Percentiles rank a stretch among this genome's conserved stretches.
Conservation (phyloP, 176 grass and related monocot species). For the Guadua angustifolia region DNA sequence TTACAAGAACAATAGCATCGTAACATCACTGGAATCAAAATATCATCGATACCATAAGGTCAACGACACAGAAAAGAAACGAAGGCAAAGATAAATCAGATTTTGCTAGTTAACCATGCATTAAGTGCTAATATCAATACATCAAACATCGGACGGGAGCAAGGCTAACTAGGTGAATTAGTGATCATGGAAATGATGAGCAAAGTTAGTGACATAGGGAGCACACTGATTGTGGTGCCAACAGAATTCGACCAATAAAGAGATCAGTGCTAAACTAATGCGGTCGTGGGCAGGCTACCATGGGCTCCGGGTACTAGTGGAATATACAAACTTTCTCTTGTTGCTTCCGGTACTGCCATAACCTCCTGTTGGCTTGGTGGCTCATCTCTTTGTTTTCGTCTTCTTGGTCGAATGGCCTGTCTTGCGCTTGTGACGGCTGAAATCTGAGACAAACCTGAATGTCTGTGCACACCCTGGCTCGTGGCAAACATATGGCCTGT, state of each 20-base stretch:
- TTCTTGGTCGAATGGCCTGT: conserved; percentile 76
- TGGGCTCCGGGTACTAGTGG: conserved; percentile 19
- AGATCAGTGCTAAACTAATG: conserved; percentile 31
- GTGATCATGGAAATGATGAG: conserved; percentile 18
- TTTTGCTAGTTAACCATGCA: conserved; percentile 26
- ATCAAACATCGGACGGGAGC: not conserved
- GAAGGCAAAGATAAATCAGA: not conserved
- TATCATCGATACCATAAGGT: not conserved
- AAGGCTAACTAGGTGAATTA: not conserved
- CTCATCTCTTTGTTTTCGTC: conserved; percentile 47
- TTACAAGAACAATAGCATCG: not conserved
- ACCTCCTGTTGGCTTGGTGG: conserved; percentile 6
- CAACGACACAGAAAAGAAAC: not conserved
- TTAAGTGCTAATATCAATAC: conserved; percentile 11
- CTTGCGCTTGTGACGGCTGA: conserved; percentile 88
- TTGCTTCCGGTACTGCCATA: conserved; percentile 17
- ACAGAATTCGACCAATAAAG: conserved; percentile 13
- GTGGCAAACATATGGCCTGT: conserved; percentile 77
- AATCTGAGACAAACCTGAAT: conserved; percentile 93
- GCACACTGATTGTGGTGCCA: conserved; percentile 26
- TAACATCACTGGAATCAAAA: not conserved
- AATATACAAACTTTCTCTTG: conserved; percentile 45
- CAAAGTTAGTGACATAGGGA: conserved; percentile 14
- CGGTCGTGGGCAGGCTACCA: conserved; percentile 21
- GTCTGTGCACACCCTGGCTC: conserved; percentile 80